phyloP scores from a whole-genome alignment of 768 basidiomycete species.

The Hygrophorus russula region DNA sequence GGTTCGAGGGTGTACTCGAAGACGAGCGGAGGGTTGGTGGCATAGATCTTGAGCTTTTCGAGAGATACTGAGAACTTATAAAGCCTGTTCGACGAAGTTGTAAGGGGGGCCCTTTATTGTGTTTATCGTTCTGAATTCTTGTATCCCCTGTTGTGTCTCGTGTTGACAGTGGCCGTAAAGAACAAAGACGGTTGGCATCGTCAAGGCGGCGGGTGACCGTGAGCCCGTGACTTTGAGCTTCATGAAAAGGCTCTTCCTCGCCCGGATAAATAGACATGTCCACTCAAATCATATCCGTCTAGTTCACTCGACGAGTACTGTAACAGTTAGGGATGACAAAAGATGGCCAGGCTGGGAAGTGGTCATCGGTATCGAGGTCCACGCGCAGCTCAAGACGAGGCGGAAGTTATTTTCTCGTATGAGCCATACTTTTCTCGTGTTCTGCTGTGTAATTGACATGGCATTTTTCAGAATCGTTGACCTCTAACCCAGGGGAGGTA shows the following conservation, averaged over 20 bases:
- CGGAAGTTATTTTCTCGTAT: slow-evolving; percentile 78
- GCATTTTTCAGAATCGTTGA: slow-evolving; percentile 23
- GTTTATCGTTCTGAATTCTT: no score
- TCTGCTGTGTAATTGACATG: background rate
- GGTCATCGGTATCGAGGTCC: slow-evolving; percentile 89
- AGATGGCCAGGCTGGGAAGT: slow-evolving; percentile 86
- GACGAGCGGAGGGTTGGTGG: slow-evolving; percentile 6
- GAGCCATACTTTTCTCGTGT: slow-evolving; percentile 11
- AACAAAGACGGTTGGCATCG: no score
- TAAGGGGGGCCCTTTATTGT: no score
- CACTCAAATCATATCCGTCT: slow-evolving; percentile 1
- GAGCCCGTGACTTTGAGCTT: no score
- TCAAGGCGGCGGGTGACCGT: no score
- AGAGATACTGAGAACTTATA: no score
- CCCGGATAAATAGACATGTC: no score
- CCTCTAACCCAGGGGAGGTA: slow-evolving; percentile 28
- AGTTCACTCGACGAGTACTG: slow-evolving; percentile 22
- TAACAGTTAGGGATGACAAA: slow-evolving; percentile 21
- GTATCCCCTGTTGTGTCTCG: no score
- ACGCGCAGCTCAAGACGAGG: slow-evolving; percentile 85
- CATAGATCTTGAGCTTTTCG: slow-evolving; percentile 1
- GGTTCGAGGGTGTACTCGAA: background rate
- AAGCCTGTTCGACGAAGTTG: no score
- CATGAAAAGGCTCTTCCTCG: no score
- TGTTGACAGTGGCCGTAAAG: no score